Evolutionary conservation across 2,329 filamentous ascomycete species (phyloP).

Genomic region (Cladosporium sp.): DNA sequence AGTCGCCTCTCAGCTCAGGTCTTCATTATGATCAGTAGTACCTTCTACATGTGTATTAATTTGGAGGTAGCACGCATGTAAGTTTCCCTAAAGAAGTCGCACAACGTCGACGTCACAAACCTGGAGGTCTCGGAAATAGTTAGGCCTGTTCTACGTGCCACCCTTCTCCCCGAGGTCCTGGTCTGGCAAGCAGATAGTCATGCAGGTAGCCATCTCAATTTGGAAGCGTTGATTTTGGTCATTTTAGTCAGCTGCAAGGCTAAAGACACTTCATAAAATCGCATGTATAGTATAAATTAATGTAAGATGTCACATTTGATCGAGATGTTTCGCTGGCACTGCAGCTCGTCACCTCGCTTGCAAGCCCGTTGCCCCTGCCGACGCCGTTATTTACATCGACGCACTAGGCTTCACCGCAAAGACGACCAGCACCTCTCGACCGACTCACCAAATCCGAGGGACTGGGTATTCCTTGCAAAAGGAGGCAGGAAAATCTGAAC

Average conservation of each 20-base stretch:
- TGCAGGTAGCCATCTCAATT: background rate
- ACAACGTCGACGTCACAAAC: constrained; percentile 13
- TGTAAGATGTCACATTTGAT: background rate
- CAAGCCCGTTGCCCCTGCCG: constrained; percentile 5
- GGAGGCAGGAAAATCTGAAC: background rate
- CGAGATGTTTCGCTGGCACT: background rate
- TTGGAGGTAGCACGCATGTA: background rate
- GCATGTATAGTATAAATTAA: background rate
- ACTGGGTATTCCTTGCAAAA: constrained; percentile 12
- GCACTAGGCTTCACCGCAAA: constrained; percentile 15
- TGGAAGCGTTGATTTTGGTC: background rate
- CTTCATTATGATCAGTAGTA: background rate
- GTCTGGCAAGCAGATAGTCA: background rate
- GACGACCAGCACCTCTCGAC: background rate
- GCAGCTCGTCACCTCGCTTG: background rate
- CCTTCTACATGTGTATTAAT: background rate
- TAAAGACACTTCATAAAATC: background rate
- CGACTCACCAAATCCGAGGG: background rate
- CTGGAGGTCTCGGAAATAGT: background rate
- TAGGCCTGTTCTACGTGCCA: background rate
- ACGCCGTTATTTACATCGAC: background rate
- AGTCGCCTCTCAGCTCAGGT: background rate
- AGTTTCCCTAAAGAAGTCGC: background rate
- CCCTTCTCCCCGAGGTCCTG: background rate
- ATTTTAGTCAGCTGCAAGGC: background rate